Evolutionary conservation across 2,329 filamentous ascomycete species (phyloP).

Genomic region (Claviceps sorghi): DNA sequence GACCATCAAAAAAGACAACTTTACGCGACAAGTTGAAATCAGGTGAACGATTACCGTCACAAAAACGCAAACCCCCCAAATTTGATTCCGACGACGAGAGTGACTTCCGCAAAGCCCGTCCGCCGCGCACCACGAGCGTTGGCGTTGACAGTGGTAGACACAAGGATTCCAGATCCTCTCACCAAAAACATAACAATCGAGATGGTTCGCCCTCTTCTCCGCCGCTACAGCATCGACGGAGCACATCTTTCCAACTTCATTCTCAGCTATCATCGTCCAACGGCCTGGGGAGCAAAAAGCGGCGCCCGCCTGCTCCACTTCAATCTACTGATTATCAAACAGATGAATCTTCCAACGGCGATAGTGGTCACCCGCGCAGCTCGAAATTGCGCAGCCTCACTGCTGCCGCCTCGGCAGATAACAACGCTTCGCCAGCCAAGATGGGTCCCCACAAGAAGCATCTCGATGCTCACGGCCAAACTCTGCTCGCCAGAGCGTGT

Average conservation of each 20-base stretch:
- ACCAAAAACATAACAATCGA: slow-evolving; percentile 19
- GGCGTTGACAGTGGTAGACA: slow-evolving; percentile 21
- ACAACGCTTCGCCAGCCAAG: slow-evolving; percentile 51
- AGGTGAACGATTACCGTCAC: slow-evolving; percentile 30
- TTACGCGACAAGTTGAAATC: slow-evolving; percentile 33
- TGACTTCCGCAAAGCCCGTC: slow-evolving; percentile 38
- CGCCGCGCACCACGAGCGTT: slow-evolving; percentile 35
- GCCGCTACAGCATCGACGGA: slow-evolving; percentile 43
- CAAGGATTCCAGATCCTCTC: slow-evolving; percentile 20
- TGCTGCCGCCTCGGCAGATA: slow-evolving; percentile 41
- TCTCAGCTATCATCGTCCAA: slow-evolving; percentile 33
- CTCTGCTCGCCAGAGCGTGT: slow-evolving; percentile 76
- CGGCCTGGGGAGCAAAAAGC: slow-evolving; percentile 45
- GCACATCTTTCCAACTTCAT: slow-evolving; percentile 48
- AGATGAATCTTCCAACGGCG: slow-evolving; percentile 49
- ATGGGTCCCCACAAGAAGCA: slow-evolving; percentile 68
- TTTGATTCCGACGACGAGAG: slow-evolving; percentile 44
- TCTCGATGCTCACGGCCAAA: slow-evolving; percentile 84
- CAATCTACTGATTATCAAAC: slow-evolving; percentile 51
- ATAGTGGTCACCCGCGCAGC: slow-evolving; percentile 43
- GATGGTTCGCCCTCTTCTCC: slow-evolving; percentile 45
- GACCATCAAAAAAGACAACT: slow-evolving; percentile 27
- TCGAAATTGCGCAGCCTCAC: slow-evolving; percentile 42
- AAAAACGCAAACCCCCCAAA: slow-evolving; percentile 40
- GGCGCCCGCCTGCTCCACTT: slow-evolving; percentile 44